Evolutionary conservation across 371 early-diverging fungal species (phyloP).

Genomic region (Caulochytrium protostelioides): DNA sequence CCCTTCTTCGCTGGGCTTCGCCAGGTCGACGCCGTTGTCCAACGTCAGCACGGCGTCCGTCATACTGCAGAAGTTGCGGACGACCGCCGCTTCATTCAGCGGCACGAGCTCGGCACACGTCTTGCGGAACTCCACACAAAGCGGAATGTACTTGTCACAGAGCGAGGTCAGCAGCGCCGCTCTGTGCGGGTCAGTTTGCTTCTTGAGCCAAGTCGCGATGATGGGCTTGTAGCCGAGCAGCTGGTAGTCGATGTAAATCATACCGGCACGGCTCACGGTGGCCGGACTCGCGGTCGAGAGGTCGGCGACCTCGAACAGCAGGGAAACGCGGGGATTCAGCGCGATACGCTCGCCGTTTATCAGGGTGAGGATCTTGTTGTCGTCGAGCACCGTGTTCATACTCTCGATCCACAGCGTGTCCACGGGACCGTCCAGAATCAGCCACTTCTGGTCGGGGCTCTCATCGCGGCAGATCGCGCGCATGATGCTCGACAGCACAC

Average conservation of each 20-base stretch:
- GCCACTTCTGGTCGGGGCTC: conserved; percentile 29
- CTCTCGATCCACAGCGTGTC: conserved; percentile 38
- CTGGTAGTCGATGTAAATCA: conserved; percentile 32
- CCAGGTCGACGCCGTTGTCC: conserved; percentile 24
- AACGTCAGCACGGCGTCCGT: conserved; percentile 21
- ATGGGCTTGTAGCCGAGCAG: conserved; percentile 23
- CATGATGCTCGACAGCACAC: conserved; percentile 28
- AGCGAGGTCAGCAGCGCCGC: conserved; percentile 16
- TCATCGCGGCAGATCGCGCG: conserved; percentile 22
- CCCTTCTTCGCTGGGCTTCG: no score
- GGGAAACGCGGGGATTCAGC: conserved; percentile 24
- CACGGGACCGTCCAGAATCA: conserved; percentile 35
- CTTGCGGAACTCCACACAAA: conserved; percentile 20
- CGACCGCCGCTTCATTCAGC: conserved; percentile 18
- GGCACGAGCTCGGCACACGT: conserved; percentile 21
- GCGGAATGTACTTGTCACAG: conserved; percentile 24
- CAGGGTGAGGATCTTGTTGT: conserved; percentile 31
- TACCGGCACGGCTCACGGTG: conserved; percentile 35
- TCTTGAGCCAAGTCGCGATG: conserved; percentile 19
- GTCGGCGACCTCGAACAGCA: conserved; percentile 33
- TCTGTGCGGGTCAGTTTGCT: no score
- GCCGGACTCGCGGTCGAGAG: conserved; percentile 30
- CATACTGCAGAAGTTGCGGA: conserved; percentile 17
- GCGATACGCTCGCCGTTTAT: conserved; percentile 38
- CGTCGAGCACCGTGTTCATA: conserved; percentile 40